Percentiles rank a stretch among this genome's conserved stretches.
Evolutionary conservation across 2,329 filamentous ascomycete genomes (phyloP).

Genomic region (Microdochium nivale): DNA sequence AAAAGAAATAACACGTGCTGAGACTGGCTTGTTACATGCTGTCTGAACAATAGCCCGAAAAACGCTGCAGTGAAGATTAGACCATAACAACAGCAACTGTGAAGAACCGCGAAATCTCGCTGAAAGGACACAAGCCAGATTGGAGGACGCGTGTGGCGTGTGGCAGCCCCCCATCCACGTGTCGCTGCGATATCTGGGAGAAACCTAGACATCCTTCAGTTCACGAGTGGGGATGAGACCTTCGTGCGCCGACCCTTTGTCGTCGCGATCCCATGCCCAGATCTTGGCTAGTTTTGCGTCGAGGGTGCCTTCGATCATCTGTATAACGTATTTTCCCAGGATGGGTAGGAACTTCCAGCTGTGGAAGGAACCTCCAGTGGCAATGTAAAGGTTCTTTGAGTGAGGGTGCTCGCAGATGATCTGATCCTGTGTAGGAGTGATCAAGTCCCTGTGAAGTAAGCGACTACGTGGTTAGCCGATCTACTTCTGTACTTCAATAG

Average conservation of each 20-base stretch:
- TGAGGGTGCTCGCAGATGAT: conserved; percentile 44
- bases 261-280: background rate
- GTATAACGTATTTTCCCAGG: conserved; percentile 49
- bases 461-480: background rate
- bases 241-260: background rate
- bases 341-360: conserved; percentile 58
- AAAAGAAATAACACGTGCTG: too few species aligned
- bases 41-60: too few species aligned
- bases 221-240: background rate
- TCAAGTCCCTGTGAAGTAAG: background rate
- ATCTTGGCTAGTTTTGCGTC: conserved; percentile 5
- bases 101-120: background rate
- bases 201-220: background rate
- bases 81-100: background rate
- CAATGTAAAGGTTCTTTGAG: conserved; percentile 46
- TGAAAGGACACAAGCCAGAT: background rate
- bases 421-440: conserved; percentile 43
- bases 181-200: background rate
- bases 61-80: too few species aligned
- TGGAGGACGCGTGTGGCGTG: too few species aligned
- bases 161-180: too few species aligned
- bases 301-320: conserved; percentile 34
- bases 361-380: conserved; percentile 55
- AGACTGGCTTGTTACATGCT: too few species aligned
- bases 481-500: background rate